Percentiles rank a stretch among this genome's conserved stretches.
Evolutionary conservation across 2,329 filamentous ascomycete genomes (phyloP).

Genomic region (Microdochium nivale): DNA sequence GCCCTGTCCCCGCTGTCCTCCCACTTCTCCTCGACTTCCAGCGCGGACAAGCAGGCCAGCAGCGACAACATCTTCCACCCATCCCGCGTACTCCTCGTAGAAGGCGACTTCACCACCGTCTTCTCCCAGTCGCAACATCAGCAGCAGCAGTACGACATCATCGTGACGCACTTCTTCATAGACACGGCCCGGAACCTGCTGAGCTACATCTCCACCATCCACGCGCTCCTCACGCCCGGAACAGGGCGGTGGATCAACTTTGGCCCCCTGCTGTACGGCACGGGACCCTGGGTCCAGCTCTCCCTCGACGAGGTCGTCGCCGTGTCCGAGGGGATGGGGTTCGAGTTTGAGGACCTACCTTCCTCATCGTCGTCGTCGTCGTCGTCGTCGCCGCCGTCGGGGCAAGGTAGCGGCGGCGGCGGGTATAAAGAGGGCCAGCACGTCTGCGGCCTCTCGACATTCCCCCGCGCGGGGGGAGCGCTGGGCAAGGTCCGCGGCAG

Average conservation of each 20-base stretch:
- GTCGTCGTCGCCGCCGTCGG: not conserved
- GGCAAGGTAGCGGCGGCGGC: not conserved
- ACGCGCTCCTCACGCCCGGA: slow-evolving; percentile 32
- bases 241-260: slow-evolving; percentile 50
- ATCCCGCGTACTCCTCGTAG: slow-evolving; percentile 34
- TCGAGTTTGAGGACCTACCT: slow-evolving; percentile 35
- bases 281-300: slow-evolving; percentile 43
- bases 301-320: slow-evolving; percentile 42
- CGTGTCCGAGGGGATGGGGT: slow-evolving; percentile 40
- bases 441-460: slow-evolving; percentile 30
- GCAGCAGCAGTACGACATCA: slow-evolving; percentile 30
- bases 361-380: not conserved
- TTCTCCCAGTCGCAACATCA: slow-evolving; percentile 14
- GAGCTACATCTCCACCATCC: slow-evolving; percentile 45
- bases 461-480: slow-evolving; percentile 11
- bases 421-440: slow-evolving; percentile 13
- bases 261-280: slow-evolving; percentile 46
- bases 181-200: slow-evolving; percentile 50
- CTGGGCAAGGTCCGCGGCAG: slow-evolving; percentile 30
- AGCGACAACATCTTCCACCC: slow-evolving; percentile 22
- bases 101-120: slow-evolving; percentile 46
- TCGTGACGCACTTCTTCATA: slow-evolving; percentile 52
- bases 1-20: slow-evolving; percentile 27
- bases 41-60: not conserved
- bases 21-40: not conserved